Conservation (phyloP, 805 yeast species). For the Starmerella apicola region DNA sequence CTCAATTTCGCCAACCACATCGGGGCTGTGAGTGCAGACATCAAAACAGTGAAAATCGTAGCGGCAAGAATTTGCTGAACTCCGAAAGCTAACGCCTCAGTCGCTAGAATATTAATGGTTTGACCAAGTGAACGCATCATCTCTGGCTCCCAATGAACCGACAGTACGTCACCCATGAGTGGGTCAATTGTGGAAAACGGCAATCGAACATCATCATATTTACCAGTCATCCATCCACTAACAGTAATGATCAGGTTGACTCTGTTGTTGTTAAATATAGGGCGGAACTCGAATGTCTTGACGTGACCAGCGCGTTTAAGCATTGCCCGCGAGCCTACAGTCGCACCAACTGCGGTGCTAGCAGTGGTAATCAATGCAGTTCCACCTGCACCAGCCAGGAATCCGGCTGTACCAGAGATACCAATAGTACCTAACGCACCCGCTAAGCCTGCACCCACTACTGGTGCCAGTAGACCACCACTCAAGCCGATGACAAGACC, state of each 20-base stretch:
- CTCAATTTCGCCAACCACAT: slow-evolving; percentile 82
- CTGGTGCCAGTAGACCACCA: slow-evolving; percentile 93
- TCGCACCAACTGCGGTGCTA: slow-evolving; percentile 83
- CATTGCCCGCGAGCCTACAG: slow-evolving; percentile 80
- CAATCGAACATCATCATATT: slow-evolving; percentile 85
- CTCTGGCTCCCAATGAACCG: slow-evolving; percentile 95
- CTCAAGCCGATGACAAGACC: slow-evolving; percentile 86
- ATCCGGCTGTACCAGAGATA: slow-evolving; percentile 82
- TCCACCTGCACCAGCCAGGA: slow-evolving; percentile 93
- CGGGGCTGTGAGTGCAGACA: slow-evolving; percentile 88
- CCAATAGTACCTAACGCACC: slow-evolving; percentile 95
- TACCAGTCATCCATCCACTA: slow-evolving; percentile 96
- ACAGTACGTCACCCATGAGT: slow-evolving; percentile 89
- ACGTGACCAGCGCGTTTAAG: slow-evolving; percentile 79
- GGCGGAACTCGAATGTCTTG: slow-evolving; percentile 83
- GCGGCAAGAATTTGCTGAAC: slow-evolving; percentile 92
- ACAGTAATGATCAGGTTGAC: slow-evolving; percentile 79
- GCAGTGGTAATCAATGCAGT: slow-evolving; percentile 87
- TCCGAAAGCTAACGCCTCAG: slow-evolving; percentile 84
- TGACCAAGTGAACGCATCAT: slow-evolving; percentile 94
- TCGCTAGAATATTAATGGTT: slow-evolving; percentile 83
- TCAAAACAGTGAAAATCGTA: slow-evolving; percentile 73
- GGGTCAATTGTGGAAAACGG: slow-evolving; percentile 97
- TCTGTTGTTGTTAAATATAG: slow-evolving; percentile 80
- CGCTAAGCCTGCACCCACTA: slow-evolving; percentile 95